Evolutionary conservation across 768 basidiomycete genomes (phyloP), one percentile per base, ranked within the genome.

Genomic region (Mycena olivaceomarginata): DNA sequence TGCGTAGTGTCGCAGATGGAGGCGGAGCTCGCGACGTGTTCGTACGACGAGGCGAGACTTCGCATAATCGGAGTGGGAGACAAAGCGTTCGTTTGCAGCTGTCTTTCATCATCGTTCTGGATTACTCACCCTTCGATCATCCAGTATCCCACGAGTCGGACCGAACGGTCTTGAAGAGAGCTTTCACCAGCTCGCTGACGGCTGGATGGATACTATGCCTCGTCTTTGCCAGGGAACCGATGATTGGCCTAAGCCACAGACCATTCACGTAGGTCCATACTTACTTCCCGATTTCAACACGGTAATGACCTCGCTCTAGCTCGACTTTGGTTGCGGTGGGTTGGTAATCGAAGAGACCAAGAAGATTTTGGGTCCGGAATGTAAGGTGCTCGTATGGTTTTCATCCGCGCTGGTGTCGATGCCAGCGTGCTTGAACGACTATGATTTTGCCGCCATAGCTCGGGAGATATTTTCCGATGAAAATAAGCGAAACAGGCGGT

Each of bases 311-410:
- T 25, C 25, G 18, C 4, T 22, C 39, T 46, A 77, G 75, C 20
- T 77, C 12, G 75, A 77, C 31, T 77, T 77, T 31, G 8, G 37
- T 25, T 20, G 20, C 18, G 75, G 75, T 4, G 75, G 75, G 1
- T n/a, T 41, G 1, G 60, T 76, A 5, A n/a, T 72, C 18, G 65
- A 68, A 56, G 25, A 16, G 18, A 77, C 70, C 13, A 77, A 72
- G 25, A 25, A 63, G 22, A 62, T 67, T 1, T 10, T 72, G 25
- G 75, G 70, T 9, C 70, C 75, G 2, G 65, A 48, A 10, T 72
- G 70, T 57, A 77, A 77, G 39, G 57, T 31, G 4, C 65, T 77
- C 39, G n/a, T 68, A 11, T 77, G 70, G 70, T 77, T 10, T 22
- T 59, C 70, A n/a, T 16, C 56, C n/a, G 18, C 66, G 0, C 37